These are phyloP conservation scores for Amanita inopinata DNA, from an alignment of 768 basidiomycete genomes.

Conservation along the genomic window DNA sequence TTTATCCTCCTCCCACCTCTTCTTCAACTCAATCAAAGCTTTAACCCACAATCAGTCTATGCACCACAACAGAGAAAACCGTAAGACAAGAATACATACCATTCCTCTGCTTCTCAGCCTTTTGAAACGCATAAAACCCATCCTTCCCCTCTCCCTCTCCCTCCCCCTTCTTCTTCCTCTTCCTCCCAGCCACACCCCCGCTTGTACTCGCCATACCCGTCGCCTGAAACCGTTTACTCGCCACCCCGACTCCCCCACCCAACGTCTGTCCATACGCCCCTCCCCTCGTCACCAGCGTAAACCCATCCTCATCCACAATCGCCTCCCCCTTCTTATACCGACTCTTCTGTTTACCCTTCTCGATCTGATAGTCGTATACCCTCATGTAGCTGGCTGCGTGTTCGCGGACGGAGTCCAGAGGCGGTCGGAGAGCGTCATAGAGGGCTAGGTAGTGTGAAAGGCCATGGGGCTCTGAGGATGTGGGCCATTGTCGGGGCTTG, in stretches of 20 bases:
- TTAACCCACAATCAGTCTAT: neutral
- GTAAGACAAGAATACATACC: conserved; percentile 33
- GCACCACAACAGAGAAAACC: conserved; percentile 3
- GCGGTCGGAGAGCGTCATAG: conserved; percentile 63
- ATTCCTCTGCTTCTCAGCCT: conserved; percentile 79
- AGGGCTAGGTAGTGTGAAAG: conserved; percentile 60
- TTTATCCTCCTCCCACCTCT: conserved; percentile 84
- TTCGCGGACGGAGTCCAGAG: conserved; percentile 60
- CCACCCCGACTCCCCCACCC: conserved; percentile 64
- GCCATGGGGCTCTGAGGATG: conserved; percentile 41
- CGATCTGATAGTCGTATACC: conserved; percentile 64
- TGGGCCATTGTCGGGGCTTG: conserved; percentile 58
- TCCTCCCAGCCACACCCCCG: conserved; percentile 38
- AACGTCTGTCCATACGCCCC: conserved; percentile 84
- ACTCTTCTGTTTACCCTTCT: conserved; percentile 49
- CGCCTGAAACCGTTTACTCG: conserved; percentile 60
- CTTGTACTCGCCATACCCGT: no score
- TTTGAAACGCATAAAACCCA: conserved; percentile 85
- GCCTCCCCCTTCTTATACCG: conserved; percentile 78
- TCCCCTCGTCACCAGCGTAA: conserved; percentile 88
- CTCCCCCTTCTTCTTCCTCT: conserved; percentile 39
- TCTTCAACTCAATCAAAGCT: conserved; percentile 70
- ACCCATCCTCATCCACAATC: conserved; percentile 89
- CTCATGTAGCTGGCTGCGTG: conserved; percentile 76
- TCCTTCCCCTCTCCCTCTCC: conserved; percentile 56